Evolutionary conservation across 2,329 filamentous ascomycete genomes (phyloP).

Genomic region (Colletotrichum ledebouriae): DNA sequence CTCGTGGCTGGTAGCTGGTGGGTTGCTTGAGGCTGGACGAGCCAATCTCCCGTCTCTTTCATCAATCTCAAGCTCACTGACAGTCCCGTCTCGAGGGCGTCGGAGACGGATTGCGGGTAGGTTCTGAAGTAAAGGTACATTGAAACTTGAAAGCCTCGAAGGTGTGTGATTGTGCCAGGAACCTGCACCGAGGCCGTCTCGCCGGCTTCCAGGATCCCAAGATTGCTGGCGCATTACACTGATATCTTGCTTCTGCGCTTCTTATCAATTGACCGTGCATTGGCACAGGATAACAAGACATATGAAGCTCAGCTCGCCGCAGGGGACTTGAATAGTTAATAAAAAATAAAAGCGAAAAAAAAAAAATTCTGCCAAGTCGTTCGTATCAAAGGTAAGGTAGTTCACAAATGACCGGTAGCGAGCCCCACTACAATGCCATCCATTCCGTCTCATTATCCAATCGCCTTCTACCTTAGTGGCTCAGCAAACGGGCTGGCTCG

Average conservation of each 20-base stretch:
- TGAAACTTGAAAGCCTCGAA: too few relatives aligned
- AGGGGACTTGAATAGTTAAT: too few relatives aligned
- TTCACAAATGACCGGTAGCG: slow-evolving; percentile 11
- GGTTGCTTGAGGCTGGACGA: too few relatives aligned
- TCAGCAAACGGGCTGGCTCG: slow-evolving; percentile 28
- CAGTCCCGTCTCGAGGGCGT: too few relatives aligned
- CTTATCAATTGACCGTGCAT: slow-evolving; percentile 6
- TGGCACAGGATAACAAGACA: neutral
- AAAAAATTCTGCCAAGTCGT: neutral
- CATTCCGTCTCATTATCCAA: slow-evolving; percentile 19
- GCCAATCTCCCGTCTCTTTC: too few relatives aligned
- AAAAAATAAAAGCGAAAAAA: neutral
- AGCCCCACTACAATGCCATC: slow-evolving; percentile 1
- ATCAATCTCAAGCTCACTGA: too few relatives aligned
- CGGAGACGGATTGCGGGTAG: too few relatives aligned
- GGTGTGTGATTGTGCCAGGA: neutral
- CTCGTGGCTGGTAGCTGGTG: too few relatives aligned
- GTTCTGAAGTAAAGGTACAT: too few relatives aligned
- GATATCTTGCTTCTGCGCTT: too few relatives aligned
- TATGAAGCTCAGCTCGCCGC: neutral
- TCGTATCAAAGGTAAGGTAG: slow-evolving; percentile 19
- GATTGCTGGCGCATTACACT: neutral
- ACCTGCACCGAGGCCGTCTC: slow-evolving; percentile 8
- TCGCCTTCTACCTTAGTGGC: slow-evolving; percentile 18
- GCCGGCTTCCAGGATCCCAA: neutral